Conservation (phyloP, 116 monocot species). For the Iris pallida region DNA sequence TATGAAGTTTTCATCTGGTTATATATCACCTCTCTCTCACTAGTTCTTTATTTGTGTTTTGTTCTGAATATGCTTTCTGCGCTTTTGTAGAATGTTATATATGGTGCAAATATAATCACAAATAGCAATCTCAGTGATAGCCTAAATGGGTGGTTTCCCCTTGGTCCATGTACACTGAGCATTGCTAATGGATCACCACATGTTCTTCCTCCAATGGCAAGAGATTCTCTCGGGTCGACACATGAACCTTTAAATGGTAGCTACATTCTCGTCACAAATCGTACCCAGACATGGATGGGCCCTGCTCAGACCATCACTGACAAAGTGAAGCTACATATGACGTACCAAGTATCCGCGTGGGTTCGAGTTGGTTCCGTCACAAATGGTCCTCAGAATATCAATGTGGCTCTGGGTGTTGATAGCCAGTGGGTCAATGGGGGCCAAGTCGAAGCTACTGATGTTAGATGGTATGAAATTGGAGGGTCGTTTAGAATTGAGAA, state of each 20-base stretch:
- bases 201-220: constrained; percentile 63
- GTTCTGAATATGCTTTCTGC: background rate
- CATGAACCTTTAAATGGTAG: constrained; percentile 53
- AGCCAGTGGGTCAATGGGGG: constrained; percentile 77
- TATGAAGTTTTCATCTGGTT: background rate
- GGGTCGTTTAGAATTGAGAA: constrained; percentile 83
- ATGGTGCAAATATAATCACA: constrained; percentile 65
- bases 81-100: constrained; percentile 35
- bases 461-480: constrained; percentile 83
- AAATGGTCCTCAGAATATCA: constrained; percentile 62
- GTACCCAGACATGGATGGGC: constrained; percentile 87
- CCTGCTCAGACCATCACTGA: constrained; percentile 76
- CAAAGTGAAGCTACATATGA: constrained; percentile 43
- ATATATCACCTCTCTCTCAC: background rate
- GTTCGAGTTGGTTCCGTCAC: constrained; percentile 56
- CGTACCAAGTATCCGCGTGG: constrained; percentile 88
- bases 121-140: constrained; percentile 67
- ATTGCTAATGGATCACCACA: constrained; percentile 57
- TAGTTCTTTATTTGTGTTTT: background rate
- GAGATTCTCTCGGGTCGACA: constrained; percentile 48
- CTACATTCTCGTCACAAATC: constrained; percentile 57
- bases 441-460: constrained; percentile 54
- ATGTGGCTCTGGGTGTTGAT: constrained; percentile 69
- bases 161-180: constrained; percentile 63
- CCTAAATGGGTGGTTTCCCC: constrained; percentile 72